These are phyloP conservation scores for Terana coerulea DNA, from an alignment of 768 basidiomycete species.

Conservation along the genomic window DNA sequence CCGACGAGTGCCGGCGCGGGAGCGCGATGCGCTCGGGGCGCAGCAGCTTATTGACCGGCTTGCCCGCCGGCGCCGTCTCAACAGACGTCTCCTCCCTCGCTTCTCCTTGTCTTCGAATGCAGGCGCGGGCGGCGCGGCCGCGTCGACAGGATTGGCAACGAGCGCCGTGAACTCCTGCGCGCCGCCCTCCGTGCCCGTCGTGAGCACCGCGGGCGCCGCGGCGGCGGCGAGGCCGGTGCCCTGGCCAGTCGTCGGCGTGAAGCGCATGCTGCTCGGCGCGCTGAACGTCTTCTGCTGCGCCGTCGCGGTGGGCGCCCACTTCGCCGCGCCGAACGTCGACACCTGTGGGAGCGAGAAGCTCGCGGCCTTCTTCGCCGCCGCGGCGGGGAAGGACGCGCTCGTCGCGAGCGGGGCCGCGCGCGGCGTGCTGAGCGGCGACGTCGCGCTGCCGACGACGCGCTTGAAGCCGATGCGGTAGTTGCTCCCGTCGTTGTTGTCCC, in stretches of 20 bases:
- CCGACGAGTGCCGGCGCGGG: conserved; percentile 6
- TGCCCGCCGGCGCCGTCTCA: background rate
- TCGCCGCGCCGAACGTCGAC: conserved; percentile 1
- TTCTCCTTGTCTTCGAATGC: background rate
- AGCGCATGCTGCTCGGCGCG: conserved; percentile 25
- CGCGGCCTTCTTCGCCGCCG: background rate
- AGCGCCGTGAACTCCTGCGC: background rate
- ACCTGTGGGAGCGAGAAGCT: conserved; percentile 3
- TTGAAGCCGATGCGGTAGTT: conserved; percentile 80
- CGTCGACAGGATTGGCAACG: background rate
- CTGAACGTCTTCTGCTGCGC: conserved; percentile 29
- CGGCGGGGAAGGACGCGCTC: background rate
- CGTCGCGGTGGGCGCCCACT: background rate
- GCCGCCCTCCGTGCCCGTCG: background rate
- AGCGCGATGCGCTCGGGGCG: background rate
- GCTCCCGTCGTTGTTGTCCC: conserved; percentile 83
- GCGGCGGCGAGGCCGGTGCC: background rate
- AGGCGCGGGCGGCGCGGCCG: background rate
- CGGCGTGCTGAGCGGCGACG: conserved; percentile 18
- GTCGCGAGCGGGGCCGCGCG: conserved; percentile 1
- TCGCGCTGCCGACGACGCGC: conserved; percentile 3
- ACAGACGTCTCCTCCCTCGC: background rate
- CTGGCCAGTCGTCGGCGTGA: conserved; percentile 23
- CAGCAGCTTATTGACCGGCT: background rate
- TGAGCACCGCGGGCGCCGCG: background rate